phyloP scores from a whole-genome alignment of 2,329 filamentous ascomycete genomes.

The Colletotrichum truncatum region DNA sequence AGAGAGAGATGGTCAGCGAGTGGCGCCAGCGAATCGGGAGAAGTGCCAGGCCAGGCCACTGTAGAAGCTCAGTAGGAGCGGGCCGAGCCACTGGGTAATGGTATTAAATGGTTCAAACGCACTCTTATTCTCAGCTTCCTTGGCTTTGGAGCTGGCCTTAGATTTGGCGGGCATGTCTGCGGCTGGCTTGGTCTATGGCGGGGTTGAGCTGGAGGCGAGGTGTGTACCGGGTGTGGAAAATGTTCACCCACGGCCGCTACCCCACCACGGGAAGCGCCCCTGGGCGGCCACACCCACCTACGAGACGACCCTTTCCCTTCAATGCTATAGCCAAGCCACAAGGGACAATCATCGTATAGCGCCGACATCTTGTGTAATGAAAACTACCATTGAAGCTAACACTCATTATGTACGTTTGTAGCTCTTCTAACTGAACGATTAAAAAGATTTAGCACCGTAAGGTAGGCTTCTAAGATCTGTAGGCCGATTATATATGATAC shows the following conservation, averaged over 20 bases:
- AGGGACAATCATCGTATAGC: too few relatives aligned
- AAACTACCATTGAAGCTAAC: background rate
- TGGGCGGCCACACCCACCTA: too few relatives aligned
- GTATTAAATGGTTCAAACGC: constrained; percentile 29
- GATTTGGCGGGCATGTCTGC: constrained; percentile 47
- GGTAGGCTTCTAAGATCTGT: constrained; percentile 12
- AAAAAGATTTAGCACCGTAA: constrained; percentile 5
- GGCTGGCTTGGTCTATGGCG: constrained; percentile 31
- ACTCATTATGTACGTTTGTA: background rate
- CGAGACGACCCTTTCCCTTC: background rate
- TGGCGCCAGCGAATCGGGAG: constrained; percentile 12
- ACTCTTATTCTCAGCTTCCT: constrained; percentile 33
- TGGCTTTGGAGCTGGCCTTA: constrained; percentile 45
- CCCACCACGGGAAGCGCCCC: constrained; percentile 12
- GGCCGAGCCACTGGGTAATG: background rate
- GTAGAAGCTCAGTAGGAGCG: background rate
- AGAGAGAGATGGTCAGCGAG: constrained; percentile 10
- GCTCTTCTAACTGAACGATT: background rate
- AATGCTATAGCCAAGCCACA: background rate
- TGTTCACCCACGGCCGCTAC: constrained; percentile 16
- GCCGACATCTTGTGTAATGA: too few relatives aligned
- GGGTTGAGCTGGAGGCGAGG: constrained; percentile 19
- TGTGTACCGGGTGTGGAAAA: constrained; percentile 21
- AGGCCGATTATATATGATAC: constrained; percentile 11
- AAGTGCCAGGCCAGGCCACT: background rate